phyloP scores from a whole-genome alignment of 495 filamentous ascomycete species.

The Stereocaulon alpinum region DNA sequence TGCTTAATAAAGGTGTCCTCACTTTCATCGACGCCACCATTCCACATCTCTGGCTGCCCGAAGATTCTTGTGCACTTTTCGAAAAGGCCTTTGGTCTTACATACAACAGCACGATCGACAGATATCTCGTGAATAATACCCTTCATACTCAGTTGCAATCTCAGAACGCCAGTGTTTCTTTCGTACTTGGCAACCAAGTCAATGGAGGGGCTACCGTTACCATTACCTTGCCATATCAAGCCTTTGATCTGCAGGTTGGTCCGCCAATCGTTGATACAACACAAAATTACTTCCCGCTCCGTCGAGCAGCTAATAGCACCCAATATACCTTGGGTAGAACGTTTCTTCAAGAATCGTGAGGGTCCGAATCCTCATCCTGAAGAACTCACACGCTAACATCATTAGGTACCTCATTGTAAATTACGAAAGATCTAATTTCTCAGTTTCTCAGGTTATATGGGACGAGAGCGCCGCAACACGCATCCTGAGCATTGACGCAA shows the following conservation, averaged over 20 bases:
- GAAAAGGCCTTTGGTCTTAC: slow-evolving; percentile 43
- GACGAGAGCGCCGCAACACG: slow-evolving; percentile 7
- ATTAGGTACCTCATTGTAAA: slow-evolving; percentile 24
- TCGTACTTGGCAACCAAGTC: slow-evolving; percentile 36
- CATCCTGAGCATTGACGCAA: slow-evolving; percentile 17
- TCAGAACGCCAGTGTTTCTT: slow-evolving; percentile 40
- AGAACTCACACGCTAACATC: not conserved
- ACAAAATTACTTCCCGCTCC: slow-evolving; percentile 43
- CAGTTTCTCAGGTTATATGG: slow-evolving; percentile 19
- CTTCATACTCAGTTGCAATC: slow-evolving; percentile 35
- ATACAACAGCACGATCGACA: slow-evolving; percentile 33
- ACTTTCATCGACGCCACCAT: slow-evolving; percentile 46
- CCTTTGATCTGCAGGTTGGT: slow-evolving; percentile 40
- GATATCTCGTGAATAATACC: slow-evolving; percentile 44
- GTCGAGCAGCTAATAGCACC: slow-evolving; percentile 35
- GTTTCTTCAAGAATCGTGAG: slow-evolving; percentile 46
- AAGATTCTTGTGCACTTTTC: slow-evolving; percentile 40
- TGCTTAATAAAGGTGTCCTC: slow-evolving; percentile 19
- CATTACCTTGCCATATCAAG: slow-evolving; percentile 43
- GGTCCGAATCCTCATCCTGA: not conserved
- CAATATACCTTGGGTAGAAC: slow-evolving; percentile 47
- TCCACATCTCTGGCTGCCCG: slow-evolving; percentile 46
- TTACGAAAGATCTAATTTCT: slow-evolving; percentile 23
- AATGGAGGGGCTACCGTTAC: slow-evolving; percentile 35
- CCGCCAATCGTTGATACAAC: slow-evolving; percentile 31